A percentile compares a stretch with the other conserved stretches of the same genome.
Conservation (phyloP, 768 basidiomycete genomes). For the Mycena crocata region DNA sequence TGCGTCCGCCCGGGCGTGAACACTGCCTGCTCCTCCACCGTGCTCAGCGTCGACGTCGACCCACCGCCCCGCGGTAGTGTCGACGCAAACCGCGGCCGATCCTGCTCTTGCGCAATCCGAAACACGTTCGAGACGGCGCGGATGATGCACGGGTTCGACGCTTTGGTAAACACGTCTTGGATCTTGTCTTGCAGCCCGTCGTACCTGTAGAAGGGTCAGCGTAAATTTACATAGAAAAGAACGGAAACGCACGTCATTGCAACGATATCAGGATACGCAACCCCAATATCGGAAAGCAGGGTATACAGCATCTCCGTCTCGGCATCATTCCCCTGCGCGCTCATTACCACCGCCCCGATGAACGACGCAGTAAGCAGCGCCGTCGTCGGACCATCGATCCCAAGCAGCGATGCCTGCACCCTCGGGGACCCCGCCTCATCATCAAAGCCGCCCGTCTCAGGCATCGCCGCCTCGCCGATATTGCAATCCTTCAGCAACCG, state of each 20-base stretch:
- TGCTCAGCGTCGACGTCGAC: constrained; percentile 75
- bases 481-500: constrained; percentile 73
- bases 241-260: constrained; percentile 71
- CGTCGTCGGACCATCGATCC: constrained; percentile 68
- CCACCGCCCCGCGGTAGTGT: constrained; percentile 38
- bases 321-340: constrained; percentile 81
- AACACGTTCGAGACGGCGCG: constrained; percentile 81
- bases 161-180: constrained; percentile 76
- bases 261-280: constrained; percentile 76
- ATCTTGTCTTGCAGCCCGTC: constrained; percentile 82
- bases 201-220: constrained; percentile 59
- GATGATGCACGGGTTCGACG: constrained; percentile 78
- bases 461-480: constrained; percentile 58
- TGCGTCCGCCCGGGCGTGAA: constrained; percentile 65
- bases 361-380: constrained; percentile 84
- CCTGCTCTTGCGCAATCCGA: constrained; percentile 69
- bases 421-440: constrained; percentile 59
- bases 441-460: constrained; percentile 53
- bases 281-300: constrained; percentile 78
- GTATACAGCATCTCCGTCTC: constrained; percentile 87
- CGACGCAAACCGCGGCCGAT: constrained; percentile 47
- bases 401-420: constrained; percentile 68
- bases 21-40: constrained; percentile 63
- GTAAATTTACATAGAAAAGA: constrained; percentile 6
- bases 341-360: constrained; percentile 77